A percentile compares a stretch with the other conserved stretches of the same genome.
phyloP scores from a whole-genome alignment of 352 stramenopile genomes.

The Phytophthora hybrid region DNA sequence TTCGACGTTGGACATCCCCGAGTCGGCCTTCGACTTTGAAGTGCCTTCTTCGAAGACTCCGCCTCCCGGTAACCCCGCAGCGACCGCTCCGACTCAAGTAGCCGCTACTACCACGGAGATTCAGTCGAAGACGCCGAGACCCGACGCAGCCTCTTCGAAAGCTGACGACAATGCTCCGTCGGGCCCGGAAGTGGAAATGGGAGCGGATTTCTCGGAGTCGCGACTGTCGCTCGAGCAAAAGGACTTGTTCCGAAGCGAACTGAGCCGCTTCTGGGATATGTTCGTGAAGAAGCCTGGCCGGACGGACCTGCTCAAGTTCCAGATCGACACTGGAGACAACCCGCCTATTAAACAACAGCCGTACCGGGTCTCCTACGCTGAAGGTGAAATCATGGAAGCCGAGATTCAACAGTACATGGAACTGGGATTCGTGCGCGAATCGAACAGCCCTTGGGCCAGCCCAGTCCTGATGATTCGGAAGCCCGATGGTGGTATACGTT shows the following conservation, averaged over 20 bases:
- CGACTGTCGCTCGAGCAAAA: not conserved
- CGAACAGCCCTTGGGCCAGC: conserved; percentile 5
- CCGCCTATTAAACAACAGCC: too few relatives aligned
- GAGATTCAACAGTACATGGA: conserved; percentile 12
- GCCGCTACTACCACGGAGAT: too few relatives aligned
- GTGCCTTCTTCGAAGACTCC: too few relatives aligned
- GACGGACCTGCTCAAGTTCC: conserved; percentile 10
- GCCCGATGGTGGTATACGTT: not conserved
- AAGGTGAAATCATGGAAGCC: conserved; percentile 15
- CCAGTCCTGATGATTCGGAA: not conserved
- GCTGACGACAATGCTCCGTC: too few relatives aligned
- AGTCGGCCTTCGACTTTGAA: not conserved
- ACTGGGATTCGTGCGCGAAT: not conserved
- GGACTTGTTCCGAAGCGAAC: not conserved
- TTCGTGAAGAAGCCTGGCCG: conserved; percentile 2
- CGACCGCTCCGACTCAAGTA: too few relatives aligned
- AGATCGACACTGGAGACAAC: not conserved
- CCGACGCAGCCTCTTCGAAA: too few relatives aligned
- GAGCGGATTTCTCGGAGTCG: not conserved
- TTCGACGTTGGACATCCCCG: not conserved
- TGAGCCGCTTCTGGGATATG: not conserved
- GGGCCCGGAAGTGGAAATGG: not conserved
- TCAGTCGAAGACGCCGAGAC: too few relatives aligned
- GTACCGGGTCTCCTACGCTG: not conserved
- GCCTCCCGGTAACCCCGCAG: too few relatives aligned